Base-by-base conservation (phyloP, 78 protist genomes). In the Dictyostelium capitatum region DNA sequence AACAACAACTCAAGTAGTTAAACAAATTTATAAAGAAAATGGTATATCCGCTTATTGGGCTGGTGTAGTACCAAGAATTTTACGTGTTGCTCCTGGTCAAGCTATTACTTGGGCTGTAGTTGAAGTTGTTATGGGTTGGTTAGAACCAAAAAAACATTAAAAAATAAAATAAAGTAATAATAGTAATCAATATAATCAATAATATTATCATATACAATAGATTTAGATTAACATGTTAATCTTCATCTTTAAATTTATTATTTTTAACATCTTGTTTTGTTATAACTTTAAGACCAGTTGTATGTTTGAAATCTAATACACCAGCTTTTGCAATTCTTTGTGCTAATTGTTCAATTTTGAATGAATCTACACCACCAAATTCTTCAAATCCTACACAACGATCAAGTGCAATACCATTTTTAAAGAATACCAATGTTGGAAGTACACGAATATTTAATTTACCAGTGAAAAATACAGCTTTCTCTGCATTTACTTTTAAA, bases 361-460 rank as follows among this genome's bases (percentile, higher is more conserved):
- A 95, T 74, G 90, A 89, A 47, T 96, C 98, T 0, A 0, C 15
- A 56, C 94, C 95, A 37, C 96, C 95, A 19, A 94, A 54, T 11
- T 92, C 97, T 10, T 96, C 98, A 59, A 92, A 97, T 10, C 98
- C 98, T 14, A 95, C 91, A 17, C 94, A 72, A 20, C 95, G 54
- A 73, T 97, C 98, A 0, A 93, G 81, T 12, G 89, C 96, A 14
- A 95, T 80, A 64, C 97, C 98, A 70, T 95, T 77, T 23, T 48
- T 47, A 90, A 97, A 97, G 69, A 89, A 57, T 28, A 97, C 78
- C 75, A 97, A n/a, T 80, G 90, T 57, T 11, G 98, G 98, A 20
- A 97, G 82, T 23, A 92, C 89, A 32, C 81, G 20, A 59, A 97
- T 59, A 69, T 62, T n/a, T 19, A 97, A 79, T 70, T 92, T 95